Base-by-base conservation (phyloP, 805 yeast species). In the Saturnispora gosingensis region DNA sequence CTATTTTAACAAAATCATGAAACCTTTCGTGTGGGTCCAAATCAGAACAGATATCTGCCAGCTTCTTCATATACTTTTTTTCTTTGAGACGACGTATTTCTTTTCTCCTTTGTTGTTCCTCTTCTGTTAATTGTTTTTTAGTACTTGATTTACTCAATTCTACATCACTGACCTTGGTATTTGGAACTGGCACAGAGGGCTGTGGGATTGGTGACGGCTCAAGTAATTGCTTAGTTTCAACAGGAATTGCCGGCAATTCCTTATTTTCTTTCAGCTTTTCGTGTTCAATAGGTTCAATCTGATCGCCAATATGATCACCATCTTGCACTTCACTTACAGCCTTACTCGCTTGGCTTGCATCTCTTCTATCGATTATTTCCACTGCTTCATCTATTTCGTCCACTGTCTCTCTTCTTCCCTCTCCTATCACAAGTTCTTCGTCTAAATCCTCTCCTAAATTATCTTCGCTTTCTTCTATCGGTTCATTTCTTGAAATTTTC, bases 1-100 rank as follows among this genome's bases (percentile, higher is more conserved):
- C 99, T 56, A 93, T 84, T 66, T 91, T 90, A 38, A 78, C 75
- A 55, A 91, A 73, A 61, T 81, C 82, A 44, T 74, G 72, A 67
- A 87, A 93, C 46, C 77, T 64, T 50, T 72, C 72, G 32, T 81
- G 78, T 11, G 99, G 99, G 68, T 93, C 95, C 7, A 90, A 93
- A 32, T 79, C 81, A 2, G 88, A 76, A 61, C 97, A 91, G 46
- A 90, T 90, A 39, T 81, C 79, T 51, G 78, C 74, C 47, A 93
- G 72, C 59, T 81, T 85, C 45, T 80, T 77, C 57, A 87, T 76
- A 15, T 87, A 82, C 61, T 85, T 87, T 48, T 76, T 80, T 58
- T 87, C 88, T 60, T 78, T 78, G 52, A 80, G 77, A 55, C 80
- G 82, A 64, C 88, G 83, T 49, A 86, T 86, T 62, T 88, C 96